Conservation (phyloP, 2,329 filamentous ascomycete genomes). For the Massarina eburnea region DNA sequence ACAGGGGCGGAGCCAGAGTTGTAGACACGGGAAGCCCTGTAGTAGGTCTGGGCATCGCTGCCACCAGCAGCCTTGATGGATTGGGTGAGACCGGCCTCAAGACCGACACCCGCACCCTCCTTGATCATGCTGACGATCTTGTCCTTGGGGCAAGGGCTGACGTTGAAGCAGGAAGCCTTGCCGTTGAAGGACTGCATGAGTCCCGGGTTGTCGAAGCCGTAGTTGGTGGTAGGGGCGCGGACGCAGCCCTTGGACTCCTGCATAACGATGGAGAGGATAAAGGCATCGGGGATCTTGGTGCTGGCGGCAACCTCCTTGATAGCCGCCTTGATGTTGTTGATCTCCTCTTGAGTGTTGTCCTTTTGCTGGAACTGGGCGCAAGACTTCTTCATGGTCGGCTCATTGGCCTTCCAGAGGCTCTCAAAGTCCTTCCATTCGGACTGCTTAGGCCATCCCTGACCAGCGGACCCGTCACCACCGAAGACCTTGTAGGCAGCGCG, state of each 20-base stretch:
- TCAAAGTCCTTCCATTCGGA: conserved; percentile 41
- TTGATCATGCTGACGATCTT: conserved; percentile 46
- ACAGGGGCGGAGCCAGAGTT: conserved; percentile 49
- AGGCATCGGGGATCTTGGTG: conserved; percentile 42
- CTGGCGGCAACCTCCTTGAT: conserved; percentile 36
- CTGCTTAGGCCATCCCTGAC: conserved; percentile 42
- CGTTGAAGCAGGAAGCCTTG: conserved; percentile 33
- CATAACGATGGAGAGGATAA: conserved; percentile 49
- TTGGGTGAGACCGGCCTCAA: conserved; percentile 48
- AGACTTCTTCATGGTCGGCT: conserved; percentile 36
- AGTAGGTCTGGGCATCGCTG: conserved; percentile 45
- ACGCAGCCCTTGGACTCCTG: conserved; percentile 53
- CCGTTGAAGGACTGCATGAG: conserved; percentile 49
- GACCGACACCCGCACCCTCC: conserved; percentile 49
- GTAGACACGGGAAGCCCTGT: conserved; percentile 53
- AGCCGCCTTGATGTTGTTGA: conserved; percentile 39
- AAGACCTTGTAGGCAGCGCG: conserved; percentile 27
- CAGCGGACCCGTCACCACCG: conserved; percentile 39
- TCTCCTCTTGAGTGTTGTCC: conserved; percentile 45
- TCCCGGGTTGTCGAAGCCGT: conserved; percentile 48
- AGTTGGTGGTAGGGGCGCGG: conserved; percentile 47
- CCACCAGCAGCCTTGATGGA: conserved; percentile 34
- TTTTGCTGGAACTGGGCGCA: conserved; percentile 40
- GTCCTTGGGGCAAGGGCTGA: conserved; percentile 43
- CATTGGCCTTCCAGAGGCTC: conserved; percentile 39